Conservation (phyloP, 495 filamentous ascomycete species). For the Darksidea phi region DNA sequence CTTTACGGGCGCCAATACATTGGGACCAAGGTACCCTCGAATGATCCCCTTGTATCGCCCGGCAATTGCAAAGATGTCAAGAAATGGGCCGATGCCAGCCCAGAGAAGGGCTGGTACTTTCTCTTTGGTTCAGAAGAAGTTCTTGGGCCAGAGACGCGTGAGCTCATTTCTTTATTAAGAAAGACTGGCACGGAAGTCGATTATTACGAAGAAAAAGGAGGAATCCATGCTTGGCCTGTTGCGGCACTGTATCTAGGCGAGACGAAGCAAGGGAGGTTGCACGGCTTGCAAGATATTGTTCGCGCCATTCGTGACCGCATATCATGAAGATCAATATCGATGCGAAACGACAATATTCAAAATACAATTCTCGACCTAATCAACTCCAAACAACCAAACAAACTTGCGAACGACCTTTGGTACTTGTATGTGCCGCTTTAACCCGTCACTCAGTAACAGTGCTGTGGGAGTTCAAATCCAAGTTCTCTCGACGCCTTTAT, state of each 20-base stretch:
- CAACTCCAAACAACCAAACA: neutral
- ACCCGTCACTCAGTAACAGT: neutral
- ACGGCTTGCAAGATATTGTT: slow-evolving; percentile 58
- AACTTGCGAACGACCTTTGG: no score
- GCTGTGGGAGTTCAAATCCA: neutral
- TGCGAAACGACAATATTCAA: neutral
- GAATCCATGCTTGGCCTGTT: slow-evolving; percentile 78
- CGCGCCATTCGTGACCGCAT: slow-evolving; percentile 13
- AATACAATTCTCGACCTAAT: neutral
- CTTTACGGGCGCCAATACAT: slow-evolving; percentile 65
- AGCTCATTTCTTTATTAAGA: slow-evolving; percentile 51
- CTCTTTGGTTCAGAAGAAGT: slow-evolving; percentile 71
- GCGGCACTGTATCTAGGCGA: slow-evolving; percentile 65
- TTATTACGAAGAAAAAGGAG: slow-evolving; percentile 55
- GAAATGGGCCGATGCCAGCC: slow-evolving; percentile 63
- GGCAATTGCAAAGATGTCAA: slow-evolving; percentile 61
- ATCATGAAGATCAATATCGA: neutral
- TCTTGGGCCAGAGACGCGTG: slow-evolving; percentile 61
- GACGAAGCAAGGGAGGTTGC: slow-evolving; percentile 53
- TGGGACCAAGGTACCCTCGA: slow-evolving; percentile 46
- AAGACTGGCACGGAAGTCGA: slow-evolving; percentile 50
- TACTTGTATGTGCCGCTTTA: no score
- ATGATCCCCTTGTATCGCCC: slow-evolving; percentile 63
- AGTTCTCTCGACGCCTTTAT: neutral
- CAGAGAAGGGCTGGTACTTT: slow-evolving; percentile 59